Conservation (phyloP, 192 early-diverging fungal genomes). For the Phycomyces nitens region DNA sequence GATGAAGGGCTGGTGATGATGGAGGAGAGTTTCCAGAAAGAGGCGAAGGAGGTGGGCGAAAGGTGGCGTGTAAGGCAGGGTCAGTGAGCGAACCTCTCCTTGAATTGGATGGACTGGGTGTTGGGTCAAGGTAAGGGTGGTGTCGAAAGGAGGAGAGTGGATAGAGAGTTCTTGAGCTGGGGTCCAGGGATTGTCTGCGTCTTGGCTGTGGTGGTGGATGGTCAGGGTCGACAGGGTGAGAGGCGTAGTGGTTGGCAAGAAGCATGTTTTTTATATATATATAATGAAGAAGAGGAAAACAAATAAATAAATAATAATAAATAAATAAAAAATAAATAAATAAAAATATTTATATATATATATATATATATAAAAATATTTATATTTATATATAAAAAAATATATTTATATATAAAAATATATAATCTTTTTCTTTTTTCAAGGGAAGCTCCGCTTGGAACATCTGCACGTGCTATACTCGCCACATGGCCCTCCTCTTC, state of each 20-base stretch:
- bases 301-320: background rate
- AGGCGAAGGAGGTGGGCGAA: slow-evolving; percentile 15
- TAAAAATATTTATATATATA: background rate
- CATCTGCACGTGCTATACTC: background rate
- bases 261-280: background rate
- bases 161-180: slow-evolving; percentile 4
- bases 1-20: slow-evolving; percentile 4
- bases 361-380: background rate
- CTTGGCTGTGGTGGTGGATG: background rate
- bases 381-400: background rate
- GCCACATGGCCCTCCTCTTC: background rate
- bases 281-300: background rate
- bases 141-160: slow-evolving; percentile 7
- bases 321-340: background rate
- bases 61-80: slow-evolving; percentile 18
- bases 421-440: too few species aligned
- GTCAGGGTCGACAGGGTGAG: background rate
- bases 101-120: slow-evolving; percentile 7
- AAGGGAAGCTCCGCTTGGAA: background rate
- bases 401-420: background rate
- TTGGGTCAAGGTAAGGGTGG: slow-evolving; percentile 8
- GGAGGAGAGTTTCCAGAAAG: slow-evolving; percentile 26
- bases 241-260: background rate
- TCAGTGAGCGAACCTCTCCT: slow-evolving; percentile 33
- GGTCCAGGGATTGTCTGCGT: background rate